Evolutionary conservation across 345 rosid genomes (phyloP), one percentile per base, ranked within the genome.

Genomic region (Eucalyptus globulus): DNA sequence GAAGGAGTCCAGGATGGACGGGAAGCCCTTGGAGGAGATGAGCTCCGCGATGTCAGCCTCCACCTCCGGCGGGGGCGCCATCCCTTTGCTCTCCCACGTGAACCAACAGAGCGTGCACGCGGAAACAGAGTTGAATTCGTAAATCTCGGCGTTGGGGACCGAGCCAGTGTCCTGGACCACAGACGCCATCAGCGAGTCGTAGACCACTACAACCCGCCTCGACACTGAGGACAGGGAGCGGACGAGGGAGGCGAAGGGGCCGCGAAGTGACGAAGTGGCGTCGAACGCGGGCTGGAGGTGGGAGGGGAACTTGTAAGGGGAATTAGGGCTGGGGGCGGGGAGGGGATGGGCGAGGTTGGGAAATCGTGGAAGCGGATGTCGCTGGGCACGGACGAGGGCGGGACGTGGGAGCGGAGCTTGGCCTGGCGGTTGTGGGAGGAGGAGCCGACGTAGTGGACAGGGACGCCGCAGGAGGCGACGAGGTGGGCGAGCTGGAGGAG

Each of bases 281-380:
- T 87, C 89, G 43, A 87, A 53, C 6, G 58, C 54, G 5, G 92
- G 90, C 24, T 86, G 86, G 54, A 89, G 88, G 85, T 89, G 89
- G 27, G 90, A 15, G 86, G 91, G 92, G 87, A 92, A 90, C 47
- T 87, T 88, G 89, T 47, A 29, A 47, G 69, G 17, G 72, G 92
- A 83, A 44, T 65, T 60, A 12, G 88, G 92, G 62, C 91, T 85
- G 26, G 92, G 92, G 24, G 88, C 62, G 10, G 90, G 34, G 88
- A 67, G 80, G 17, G 80, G 89, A 92, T 88, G 24, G 87, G 86
- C 29, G 90, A 91, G 89, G 90, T 60, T 3, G 88, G 80, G 34
- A 91, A 53, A 87, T 86, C 90, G 54, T 92, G 91, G 89, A 92
- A 88, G 14, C 62, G 50, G 90, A 90, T 16, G 92, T 14, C 65